phyloP scores from a whole-genome alignment of 257 asterid species.

The Fraxinus anomala region DNA sequence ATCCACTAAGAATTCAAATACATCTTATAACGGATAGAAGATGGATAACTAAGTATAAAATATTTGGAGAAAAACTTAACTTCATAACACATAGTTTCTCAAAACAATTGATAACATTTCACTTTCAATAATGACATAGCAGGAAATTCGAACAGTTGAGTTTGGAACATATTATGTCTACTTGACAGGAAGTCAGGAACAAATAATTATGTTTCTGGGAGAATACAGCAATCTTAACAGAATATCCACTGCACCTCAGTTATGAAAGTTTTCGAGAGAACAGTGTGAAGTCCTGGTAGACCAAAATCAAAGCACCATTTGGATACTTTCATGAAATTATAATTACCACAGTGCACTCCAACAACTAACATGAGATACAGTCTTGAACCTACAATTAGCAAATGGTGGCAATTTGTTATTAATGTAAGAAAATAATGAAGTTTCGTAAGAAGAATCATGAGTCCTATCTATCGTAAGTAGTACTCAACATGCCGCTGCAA shows the following conservation, averaged over 20 bases:
- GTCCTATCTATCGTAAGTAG: slow-evolving; percentile 12
- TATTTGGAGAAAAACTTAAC: neutral
- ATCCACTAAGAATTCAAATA: neutral
- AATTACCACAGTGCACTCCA: neutral
- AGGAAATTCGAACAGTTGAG: neutral
- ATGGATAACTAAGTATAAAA: neutral
- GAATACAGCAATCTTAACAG: neutral
- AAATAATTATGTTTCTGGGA: neutral
- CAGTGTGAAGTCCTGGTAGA: neutral
- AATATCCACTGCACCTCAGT: neutral
- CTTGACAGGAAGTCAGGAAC: neutral
- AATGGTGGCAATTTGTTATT: neutral
- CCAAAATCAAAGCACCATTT: neutral
- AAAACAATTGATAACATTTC: neutral
- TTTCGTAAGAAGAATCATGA: slow-evolving; percentile 3
- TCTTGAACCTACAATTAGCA: neutral
- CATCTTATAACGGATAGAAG: neutral
- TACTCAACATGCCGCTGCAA: slow-evolving; percentile 22
- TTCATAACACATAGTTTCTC: neutral
- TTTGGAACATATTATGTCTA: neutral
- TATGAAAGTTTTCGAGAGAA: neutral
- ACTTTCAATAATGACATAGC: neutral
- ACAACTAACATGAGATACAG: slow-evolving; percentile 10
- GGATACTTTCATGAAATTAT: neutral
- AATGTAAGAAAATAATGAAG: neutral